Percentiles rank a stretch among this genome's conserved stretches.
phyloP scores from a whole-genome alignment of 495 filamentous ascomycete genomes.

The Penicillium lividum region DNA sequence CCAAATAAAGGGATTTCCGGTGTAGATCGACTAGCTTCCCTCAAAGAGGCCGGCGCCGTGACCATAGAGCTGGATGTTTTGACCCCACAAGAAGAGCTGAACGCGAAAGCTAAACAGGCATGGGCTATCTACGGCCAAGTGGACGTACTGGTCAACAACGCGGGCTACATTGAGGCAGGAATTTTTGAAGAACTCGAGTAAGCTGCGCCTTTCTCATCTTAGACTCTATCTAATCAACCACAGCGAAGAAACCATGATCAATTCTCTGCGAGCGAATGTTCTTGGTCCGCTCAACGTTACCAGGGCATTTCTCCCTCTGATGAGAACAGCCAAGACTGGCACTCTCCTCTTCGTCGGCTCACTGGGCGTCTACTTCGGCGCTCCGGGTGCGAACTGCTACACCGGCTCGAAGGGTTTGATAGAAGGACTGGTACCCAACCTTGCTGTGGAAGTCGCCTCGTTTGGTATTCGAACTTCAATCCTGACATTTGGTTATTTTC shows the following conservation, averaged over 20 bases:
- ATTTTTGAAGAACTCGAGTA: conserved; percentile 25
- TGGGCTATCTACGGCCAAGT: conserved; percentile 39
- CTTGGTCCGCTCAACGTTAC: conserved; percentile 51
- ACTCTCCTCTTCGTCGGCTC: conserved; percentile 35
- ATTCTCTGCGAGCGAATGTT: conserved; percentile 30
- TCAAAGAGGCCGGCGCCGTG: conserved; percentile 45
- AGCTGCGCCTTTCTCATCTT: background rate
- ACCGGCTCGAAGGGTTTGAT: background rate
- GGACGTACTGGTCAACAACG: conserved; percentile 57
- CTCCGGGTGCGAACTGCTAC: background rate
- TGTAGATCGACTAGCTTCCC: conserved; percentile 37
- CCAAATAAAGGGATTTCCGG: conserved; percentile 8
- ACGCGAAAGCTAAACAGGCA: conserved; percentile 39
- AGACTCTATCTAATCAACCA: background rate
- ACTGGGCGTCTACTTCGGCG: background rate
- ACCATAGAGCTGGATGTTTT: conserved; percentile 48
- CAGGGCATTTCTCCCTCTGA: conserved; percentile 48
- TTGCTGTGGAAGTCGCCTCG: background rate
- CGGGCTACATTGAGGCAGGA: conserved; percentile 40
- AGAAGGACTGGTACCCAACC: background rate
- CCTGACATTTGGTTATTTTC: background rate
- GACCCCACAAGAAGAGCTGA: conserved; percentile 31
- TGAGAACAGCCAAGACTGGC: conserved; percentile 40
- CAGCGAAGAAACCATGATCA: conserved; percentile 11
- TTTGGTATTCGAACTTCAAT: conserved; percentile 1